phyloP scores from a whole-genome alignment of 306 rosid genomes.

The Begonia fuchsioides region DNA sequence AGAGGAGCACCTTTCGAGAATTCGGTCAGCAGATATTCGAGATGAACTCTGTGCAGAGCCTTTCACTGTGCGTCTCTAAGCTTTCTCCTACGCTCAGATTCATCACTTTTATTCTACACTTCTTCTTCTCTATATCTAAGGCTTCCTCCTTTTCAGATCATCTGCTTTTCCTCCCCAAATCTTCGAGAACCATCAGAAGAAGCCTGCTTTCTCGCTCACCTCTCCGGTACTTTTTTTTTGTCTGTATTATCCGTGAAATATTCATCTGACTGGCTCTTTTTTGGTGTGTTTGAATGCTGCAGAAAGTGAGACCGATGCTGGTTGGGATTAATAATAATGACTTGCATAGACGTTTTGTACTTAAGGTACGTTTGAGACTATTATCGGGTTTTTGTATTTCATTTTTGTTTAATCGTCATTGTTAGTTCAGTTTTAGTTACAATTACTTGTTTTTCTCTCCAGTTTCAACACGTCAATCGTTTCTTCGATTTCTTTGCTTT shows the following conservation, averaged over 20 bases:
- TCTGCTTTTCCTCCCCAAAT: slow-evolving; percentile 29
- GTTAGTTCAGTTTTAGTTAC: not conserved
- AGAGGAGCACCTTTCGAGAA: no score
- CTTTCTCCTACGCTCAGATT: not conserved
- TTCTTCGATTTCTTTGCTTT: no score
- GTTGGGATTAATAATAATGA: slow-evolving; percentile 18
- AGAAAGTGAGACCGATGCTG: slow-evolving; percentile 13
- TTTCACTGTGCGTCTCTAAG: slow-evolving; percentile 25
- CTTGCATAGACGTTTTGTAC: slow-evolving; percentile 29
- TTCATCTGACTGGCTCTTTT: no score
- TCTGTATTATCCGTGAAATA: not conserved
- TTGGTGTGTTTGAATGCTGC: no score
- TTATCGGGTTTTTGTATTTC: not conserved
- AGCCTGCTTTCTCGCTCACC: slow-evolving; percentile 9
- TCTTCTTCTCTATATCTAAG: not conserved
- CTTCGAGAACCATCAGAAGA: slow-evolving; percentile 22
- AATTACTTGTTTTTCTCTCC: not conserved
- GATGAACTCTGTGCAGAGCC: slow-evolving; percentile 62
- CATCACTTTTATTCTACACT: slow-evolving; percentile 1
- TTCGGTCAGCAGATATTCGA: slow-evolving; percentile 1
- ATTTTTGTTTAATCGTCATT: not conserved
- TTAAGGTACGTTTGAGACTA: slow-evolving; percentile 37
- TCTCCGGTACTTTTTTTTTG: slow-evolving; percentile 26
- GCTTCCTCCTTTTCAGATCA: slow-evolving; percentile 29
- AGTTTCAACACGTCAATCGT: no score